phyloP scores from a whole-genome alignment of 139 green algal genomes.

The Astrephomene gubernaculifera region DNA sequence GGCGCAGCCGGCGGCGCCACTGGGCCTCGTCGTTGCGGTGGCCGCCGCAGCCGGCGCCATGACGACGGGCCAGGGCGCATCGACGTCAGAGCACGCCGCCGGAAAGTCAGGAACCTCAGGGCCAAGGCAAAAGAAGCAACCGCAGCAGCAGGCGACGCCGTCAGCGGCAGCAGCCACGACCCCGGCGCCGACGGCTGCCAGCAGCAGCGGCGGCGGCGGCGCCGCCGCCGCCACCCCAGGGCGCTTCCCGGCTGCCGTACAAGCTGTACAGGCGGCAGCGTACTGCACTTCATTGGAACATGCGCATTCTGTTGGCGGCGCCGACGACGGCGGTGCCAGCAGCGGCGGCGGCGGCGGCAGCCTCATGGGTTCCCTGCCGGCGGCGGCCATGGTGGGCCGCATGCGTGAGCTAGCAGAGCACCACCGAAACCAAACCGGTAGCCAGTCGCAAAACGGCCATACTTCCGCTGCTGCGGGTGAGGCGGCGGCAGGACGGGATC shows the following conservation, averaged over 20 bases:
- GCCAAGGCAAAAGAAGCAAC: conserved; percentile 30
- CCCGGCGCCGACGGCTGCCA: not conserved
- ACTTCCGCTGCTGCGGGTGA: not conserved
- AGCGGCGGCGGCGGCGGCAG: not conserved
- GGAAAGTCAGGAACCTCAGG: conserved; percentile 22
- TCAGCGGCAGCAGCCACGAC: not conserved
- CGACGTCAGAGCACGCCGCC: not conserved
- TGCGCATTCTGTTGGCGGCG: not conserved
- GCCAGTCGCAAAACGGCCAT: no score
- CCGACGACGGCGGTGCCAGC: not conserved
- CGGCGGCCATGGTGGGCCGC: conserved; percentile 29
- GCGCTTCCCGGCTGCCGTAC: not conserved
- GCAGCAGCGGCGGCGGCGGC: not conserved
- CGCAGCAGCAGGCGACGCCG: not conserved
- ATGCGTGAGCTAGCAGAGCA: conserved; percentile 31
- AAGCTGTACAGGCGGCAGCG: not conserved
- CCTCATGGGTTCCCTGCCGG: conserved; percentile 28
- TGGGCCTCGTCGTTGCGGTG: conserved; percentile 33
- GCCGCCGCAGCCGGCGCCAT: conserved; percentile 31
- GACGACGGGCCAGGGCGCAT: not conserved
- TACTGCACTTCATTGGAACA: not conserved
- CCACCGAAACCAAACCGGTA: no score
- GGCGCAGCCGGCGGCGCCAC: conserved; percentile 31
- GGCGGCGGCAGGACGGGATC: not conserved
- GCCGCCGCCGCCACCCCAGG: not conserved